Evolutionary conservation across 257 asterid genomes (phyloP).

Genomic region (Voacanga thouarsii): DNA sequence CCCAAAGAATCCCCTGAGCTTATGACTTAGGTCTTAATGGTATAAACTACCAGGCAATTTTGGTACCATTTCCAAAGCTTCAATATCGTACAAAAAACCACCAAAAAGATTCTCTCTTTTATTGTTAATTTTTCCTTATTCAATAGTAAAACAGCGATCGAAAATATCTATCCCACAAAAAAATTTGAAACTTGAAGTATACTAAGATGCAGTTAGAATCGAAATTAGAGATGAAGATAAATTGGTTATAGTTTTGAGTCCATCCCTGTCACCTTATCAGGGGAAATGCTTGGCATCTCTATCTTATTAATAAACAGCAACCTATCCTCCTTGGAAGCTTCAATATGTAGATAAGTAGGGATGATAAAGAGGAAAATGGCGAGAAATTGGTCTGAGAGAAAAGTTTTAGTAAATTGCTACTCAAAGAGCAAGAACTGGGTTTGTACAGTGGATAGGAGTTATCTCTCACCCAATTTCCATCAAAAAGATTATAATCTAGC

Average conservation of each 20-base stretch:
- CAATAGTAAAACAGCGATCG: background rate
- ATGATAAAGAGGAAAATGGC: no score
- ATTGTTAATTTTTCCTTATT: background rate
- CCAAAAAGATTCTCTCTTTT: background rate
- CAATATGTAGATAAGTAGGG: background rate
- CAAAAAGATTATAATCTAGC: conserved; percentile 64
- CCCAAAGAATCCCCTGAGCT: conserved; percentile 90
- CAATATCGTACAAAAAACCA: conserved; percentile 35
- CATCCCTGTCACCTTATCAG: background rate
- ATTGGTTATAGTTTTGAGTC: background rate
- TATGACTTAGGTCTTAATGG: conserved; percentile 75
- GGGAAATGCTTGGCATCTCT: background rate
- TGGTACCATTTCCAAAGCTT: conserved; percentile 86
- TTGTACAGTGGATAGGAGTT: conserved; percentile 75
- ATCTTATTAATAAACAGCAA: background rate
- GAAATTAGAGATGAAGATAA: background rate
- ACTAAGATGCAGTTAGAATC: background rate
- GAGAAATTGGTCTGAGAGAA: background rate
- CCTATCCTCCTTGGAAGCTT: background rate
- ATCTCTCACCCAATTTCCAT: conserved; percentile 90
- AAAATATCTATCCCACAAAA: background rate
- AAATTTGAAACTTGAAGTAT: background rate
- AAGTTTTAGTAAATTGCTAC: no score
- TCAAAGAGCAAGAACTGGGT: conserved; percentile 87
- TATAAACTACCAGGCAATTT: conserved; percentile 63